phyloP scores from a whole-genome alignment of 1,284 basidiomycete genomes.

The Cutaneotrichosporon dermatis region DNA sequence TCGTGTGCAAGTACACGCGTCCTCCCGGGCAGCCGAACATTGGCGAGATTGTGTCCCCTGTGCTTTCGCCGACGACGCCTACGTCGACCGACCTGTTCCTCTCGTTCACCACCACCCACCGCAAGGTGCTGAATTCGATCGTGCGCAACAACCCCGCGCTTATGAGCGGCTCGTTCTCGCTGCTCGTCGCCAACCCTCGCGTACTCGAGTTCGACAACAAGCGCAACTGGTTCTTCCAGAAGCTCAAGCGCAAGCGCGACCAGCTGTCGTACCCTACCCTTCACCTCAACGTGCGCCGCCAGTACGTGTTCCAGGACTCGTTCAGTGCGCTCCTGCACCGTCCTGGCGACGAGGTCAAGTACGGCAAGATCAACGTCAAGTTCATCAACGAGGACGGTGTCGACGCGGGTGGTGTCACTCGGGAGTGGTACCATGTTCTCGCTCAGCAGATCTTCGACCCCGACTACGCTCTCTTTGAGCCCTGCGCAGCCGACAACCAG shows the following conservation, averaged over 20 bases:
- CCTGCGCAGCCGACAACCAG: conserved; percentile 86
- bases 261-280: conserved; percentile 66
- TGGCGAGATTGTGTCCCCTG: conserved; percentile 51
- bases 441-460: conserved; percentile 99
- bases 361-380: conserved; percentile 92
- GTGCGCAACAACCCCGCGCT: conserved; percentile 96
- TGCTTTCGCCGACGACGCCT: conserved; percentile 56
- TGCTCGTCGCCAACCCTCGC: conserved; percentile 91
- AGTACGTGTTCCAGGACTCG: conserved; percentile 95
- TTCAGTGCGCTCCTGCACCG: conserved; percentile 87
- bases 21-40: not conserved
- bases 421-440: conserved; percentile 98
- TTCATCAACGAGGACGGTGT: conserved; percentile 98
- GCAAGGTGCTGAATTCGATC: conserved; percentile 94
- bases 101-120: conserved; percentile 87
- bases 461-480: conserved; percentile 92
- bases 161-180: conserved; percentile 96
- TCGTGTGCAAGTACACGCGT: conserved; percentile 80
- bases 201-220: conserved; percentile 99
- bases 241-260: conserved; percentile 78
- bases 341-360: conserved; percentile 93
- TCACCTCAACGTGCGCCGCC: conserved; percentile 86
- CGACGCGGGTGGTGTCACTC: conserved; percentile 94
- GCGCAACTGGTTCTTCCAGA: conserved; percentile 96
- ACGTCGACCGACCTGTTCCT: conserved; percentile 81